Base-by-base conservation (phyloP, 2,329 filamentous ascomycete species). In the Paraphoma chrysanthemicola region DNA sequence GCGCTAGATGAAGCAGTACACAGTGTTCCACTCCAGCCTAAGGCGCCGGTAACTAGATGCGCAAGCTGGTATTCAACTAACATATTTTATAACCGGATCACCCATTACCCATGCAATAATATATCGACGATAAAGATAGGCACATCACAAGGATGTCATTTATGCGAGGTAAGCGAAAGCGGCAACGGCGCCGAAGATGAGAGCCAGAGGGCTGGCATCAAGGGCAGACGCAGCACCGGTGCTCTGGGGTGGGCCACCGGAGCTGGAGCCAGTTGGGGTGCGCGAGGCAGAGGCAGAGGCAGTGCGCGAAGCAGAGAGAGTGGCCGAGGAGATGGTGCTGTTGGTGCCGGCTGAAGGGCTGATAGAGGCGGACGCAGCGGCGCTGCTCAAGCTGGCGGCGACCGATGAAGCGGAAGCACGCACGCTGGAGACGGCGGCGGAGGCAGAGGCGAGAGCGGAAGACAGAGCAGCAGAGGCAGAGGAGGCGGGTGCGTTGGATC, bases 141-240 rank as follows among this genome's bases (percentile, higher is more conserved):
- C 14, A 36, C 33, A 14, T 36, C 33, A 14, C 9, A 14, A 36
- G 14, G 9, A 36, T 36, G 48, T 44, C 51, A 56, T 62, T 70
- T 77, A 78, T 61, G 71, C 70, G 55, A 79, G 70, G 69, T 77
- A 79, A 45, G 74, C 72, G 54, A 80, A 72, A 33, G 77, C 78
- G 53, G 75, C 79, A 17, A 76, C 68, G 49, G 73, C 77, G 53
- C 78, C 72, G 53, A 79, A 66, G 56, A 79, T 69, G 49, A 80
- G 66, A 36, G 77, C 73, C 39, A 80, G 47, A 16, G 75, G 75
- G 68, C 73, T 77, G 51, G 69, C 64, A 45, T 70, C 62, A 49
- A 72, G 66, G 16, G 67, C 56, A 17, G 62, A 53, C 28, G 74
- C 71, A 48, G 71, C 70, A 44, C 69, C 68, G 46, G 70, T 71